Percentiles rank a stretch among this genome's conserved stretches.
These are phyloP conservation scores for Lachancea mirantina DNA, from an alignment of 805 yeast genomes.

Conservation along the genomic window DNA sequence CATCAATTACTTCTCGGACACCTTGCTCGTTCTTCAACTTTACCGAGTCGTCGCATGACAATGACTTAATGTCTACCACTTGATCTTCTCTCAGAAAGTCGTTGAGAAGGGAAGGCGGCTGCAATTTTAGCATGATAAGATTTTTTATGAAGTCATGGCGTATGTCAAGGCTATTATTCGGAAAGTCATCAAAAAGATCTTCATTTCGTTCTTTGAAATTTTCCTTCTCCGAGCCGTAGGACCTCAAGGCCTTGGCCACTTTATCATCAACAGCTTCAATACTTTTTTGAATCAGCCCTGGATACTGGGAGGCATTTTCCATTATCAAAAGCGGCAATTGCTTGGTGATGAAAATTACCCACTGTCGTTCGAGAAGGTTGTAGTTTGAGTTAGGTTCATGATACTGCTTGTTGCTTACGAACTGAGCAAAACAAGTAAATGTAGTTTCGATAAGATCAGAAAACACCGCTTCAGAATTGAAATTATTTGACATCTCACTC, in stretches of 20 bases:
- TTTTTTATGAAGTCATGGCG: slow-evolving; percentile 46
- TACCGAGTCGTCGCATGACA: slow-evolving; percentile 31
- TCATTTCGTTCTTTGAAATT: slow-evolving; percentile 34
- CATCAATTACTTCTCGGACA: slow-evolving; percentile 27
- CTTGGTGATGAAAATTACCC: slow-evolving; percentile 41
- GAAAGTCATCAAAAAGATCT: slow-evolving; percentile 46
- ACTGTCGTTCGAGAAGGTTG: slow-evolving; percentile 32
- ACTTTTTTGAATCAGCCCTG: slow-evolving; percentile 22
- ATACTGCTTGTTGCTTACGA: slow-evolving; percentile 38
- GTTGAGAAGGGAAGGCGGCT: slow-evolving; percentile 30
- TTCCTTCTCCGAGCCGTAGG: slow-evolving; percentile 31
- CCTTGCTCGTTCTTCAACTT: slow-evolving; percentile 29
- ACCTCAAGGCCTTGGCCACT: slow-evolving; percentile 27
- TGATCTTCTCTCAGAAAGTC: slow-evolving; percentile 36
- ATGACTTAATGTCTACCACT: slow-evolving; percentile 30
- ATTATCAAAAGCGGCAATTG: slow-evolving; percentile 41
- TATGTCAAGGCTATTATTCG: slow-evolving; percentile 40
- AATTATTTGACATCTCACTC: slow-evolving; percentile 17
- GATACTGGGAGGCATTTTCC: slow-evolving; percentile 22
- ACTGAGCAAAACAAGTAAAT: slow-evolving; percentile 38
- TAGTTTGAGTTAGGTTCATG: slow-evolving; percentile 32
- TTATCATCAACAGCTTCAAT: slow-evolving; percentile 26
- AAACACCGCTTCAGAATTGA: slow-evolving; percentile 16
- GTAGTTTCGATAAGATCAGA: slow-evolving; percentile 31
- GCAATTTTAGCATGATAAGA: slow-evolving; percentile 36